phyloP scores from a whole-genome alignment of 768 basidiomycete genomes.

The Amanita rubescens region DNA sequence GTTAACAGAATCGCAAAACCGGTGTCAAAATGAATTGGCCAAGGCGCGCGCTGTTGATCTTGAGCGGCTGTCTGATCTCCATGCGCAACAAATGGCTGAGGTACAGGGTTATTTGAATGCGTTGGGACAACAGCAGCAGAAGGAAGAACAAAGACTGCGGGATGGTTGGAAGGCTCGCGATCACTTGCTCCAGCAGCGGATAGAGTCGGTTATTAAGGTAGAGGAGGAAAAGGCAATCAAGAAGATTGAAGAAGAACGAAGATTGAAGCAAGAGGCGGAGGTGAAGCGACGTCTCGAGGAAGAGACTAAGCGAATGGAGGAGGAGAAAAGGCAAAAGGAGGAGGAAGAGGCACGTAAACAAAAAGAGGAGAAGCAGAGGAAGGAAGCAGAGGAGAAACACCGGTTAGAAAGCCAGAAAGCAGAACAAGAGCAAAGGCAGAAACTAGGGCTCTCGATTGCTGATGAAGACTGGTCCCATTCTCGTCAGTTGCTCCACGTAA shows the following conservation, averaged over 20 bases:
- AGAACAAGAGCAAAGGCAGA: constrained; percentile 31
- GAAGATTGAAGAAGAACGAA: constrained; percentile 50
- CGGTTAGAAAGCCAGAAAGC: constrained; percentile 28
- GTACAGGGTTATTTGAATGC: constrained; percentile 38
- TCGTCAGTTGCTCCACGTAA: constrained; percentile 46
- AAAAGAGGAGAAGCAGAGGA: constrained; percentile 28
- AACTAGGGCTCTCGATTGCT: constrained; percentile 45
- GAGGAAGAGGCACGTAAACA: constrained; percentile 33
- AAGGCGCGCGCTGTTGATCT: constrained; percentile 27
- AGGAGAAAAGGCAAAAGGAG: constrained; percentile 36
- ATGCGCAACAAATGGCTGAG: constrained; percentile 45
- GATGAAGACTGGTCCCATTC: constrained; percentile 61
- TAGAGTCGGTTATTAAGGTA: constrained; percentile 52
- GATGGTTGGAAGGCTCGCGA: constrained; percentile 47
- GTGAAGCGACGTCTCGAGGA: constrained; percentile 37
- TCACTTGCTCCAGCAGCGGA: constrained; percentile 44
- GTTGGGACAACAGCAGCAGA: constrained; percentile 36
- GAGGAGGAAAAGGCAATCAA: constrained; percentile 55
- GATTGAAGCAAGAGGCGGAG: constrained; percentile 40
- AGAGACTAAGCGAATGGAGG: constrained; percentile 37
- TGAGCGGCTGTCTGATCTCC: constrained; percentile 28
- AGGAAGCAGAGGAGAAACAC: constrained; percentile 25
- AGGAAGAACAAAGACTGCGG: constrained; percentile 37
- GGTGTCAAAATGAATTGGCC: constrained; percentile 38
- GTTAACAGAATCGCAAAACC: constrained; percentile 24